Base-by-base conservation (phyloP, 805 yeast species). In the Pichia cephalocereana region DNA sequence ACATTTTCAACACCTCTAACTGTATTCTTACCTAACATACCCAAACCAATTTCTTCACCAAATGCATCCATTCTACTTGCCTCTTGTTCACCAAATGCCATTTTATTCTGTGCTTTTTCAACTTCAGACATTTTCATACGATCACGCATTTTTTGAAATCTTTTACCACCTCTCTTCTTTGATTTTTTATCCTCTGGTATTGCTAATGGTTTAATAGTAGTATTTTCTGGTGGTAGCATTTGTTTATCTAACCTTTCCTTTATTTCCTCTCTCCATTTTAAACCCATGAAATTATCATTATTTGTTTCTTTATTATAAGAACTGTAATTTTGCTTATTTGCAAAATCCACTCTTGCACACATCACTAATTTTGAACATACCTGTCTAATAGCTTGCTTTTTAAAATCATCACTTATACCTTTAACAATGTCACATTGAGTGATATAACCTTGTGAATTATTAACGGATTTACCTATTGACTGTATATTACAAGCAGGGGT, bases 401-500 rank as follows among this genome's bases (percentile, higher is more conserved):
- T 71, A 23, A 75, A 63, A 37, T 77, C 82, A 3, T 75, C 74
- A 0, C 88, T 80, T 32, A 80, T 77, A 6, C 67, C 64, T 49
- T 76, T 83, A 2, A 86, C 75, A 19, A 86, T 47, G 1, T 77
- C 84, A 39, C 79, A 70, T 50, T 77, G 67, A 61, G 75, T 86
- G 4, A 89, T 57, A 58, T 77, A 83, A 0, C 96, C 96, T 18
- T 68, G 58, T 0, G 69, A 62, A 39, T 65, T 63, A 46, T 73
- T 65, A 40, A 72, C 73, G 0, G 50, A 41, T 14, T 76, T 75
- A 0, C 96, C 96, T 43, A 87, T 67, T 0, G 95, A 78, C 0
- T 96, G 80, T 23, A 91, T 58, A 59, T 91, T 91, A 57, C 97
- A 86, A 4, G 96, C 74, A 0, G 96, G 96, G 0, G 86, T 77